Evolutionary conservation across 1,284 basidiomycete genomes (phyloP).

Genomic region (Sphagnurus paluster): DNA sequence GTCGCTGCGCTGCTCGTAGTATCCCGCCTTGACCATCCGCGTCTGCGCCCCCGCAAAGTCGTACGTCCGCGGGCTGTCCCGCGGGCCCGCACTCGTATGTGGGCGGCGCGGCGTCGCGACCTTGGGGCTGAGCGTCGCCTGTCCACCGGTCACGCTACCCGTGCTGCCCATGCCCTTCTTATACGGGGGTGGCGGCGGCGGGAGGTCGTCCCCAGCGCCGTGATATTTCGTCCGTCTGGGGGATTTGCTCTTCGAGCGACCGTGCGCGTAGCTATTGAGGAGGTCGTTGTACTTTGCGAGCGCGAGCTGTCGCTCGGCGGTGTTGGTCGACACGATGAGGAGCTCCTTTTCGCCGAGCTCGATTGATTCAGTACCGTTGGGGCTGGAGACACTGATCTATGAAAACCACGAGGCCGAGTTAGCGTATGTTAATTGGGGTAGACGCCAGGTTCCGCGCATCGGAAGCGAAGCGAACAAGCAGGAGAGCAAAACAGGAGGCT

Average conservation of each 20-base stretch:
- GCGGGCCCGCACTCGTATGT: slow-evolving; percentile 68
- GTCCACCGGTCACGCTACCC: slow-evolving; percentile 14
- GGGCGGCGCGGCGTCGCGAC: slow-evolving; percentile 44
- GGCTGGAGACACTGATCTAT: slow-evolving; percentile 60
- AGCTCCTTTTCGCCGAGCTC: slow-evolving; percentile 72
- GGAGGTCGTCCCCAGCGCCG: slow-evolving; percentile 28
- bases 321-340: slow-evolving; percentile 64
- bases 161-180: slow-evolving; percentile 16
- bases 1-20: no score
- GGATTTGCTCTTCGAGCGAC: slow-evolving; percentile 62
- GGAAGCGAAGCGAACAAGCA: slow-evolving; percentile 18
- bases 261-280: slow-evolving; percentile 29
- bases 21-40: slow-evolving; percentile 5
- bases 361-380: slow-evolving; percentile 56
- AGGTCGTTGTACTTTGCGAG: slow-evolving; percentile 58
- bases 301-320: slow-evolving; percentile 66
- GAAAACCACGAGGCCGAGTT: slow-evolving; percentile 16
- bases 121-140: slow-evolving; percentile 10
- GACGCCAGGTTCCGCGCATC: slow-evolving; percentile 9
- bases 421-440: slow-evolving; percentile 11
- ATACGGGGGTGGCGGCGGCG: slow-evolving; percentile 36
- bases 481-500: no score
- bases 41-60: slow-evolving; percentile 28
- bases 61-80: slow-evolving; percentile 53
- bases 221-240: slow-evolving; percentile 48